Evolutionary conservation across 108 stramenopile genomes (phyloP).

Genomic region (Fistulifera solaris): DNA sequence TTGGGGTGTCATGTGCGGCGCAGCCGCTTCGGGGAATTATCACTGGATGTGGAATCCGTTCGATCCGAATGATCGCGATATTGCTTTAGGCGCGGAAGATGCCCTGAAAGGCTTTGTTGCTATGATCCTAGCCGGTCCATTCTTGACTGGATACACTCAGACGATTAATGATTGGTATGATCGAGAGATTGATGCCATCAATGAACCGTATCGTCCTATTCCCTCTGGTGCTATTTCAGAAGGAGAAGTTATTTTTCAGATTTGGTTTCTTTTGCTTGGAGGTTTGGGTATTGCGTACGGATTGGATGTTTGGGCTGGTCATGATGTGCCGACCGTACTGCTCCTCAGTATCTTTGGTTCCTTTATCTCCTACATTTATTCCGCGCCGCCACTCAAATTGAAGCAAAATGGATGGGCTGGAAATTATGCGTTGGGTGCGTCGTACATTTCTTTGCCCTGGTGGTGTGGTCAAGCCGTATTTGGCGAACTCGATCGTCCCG

Average conservation of each 20-base stretch:
- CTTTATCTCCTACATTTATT: conserved; percentile 95
- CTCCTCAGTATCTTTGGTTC: conserved; percentile 81
- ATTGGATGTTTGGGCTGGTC: conserved; percentile 87
- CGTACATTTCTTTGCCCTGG: conserved; percentile 96
- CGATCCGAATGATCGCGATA: conserved; percentile 73
- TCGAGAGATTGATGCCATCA: conserved; percentile 96
- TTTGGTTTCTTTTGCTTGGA: conserved; percentile 85
- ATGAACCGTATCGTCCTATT: conserved; percentile 95
- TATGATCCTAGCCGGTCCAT: conserved; percentile 90
- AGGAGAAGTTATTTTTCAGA: conserved; percentile 85
- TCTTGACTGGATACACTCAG: conserved; percentile 93
- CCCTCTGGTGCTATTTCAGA: conserved; percentile 88
- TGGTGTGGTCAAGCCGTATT: conserved; percentile 97
- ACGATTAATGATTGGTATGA: conserved; percentile 99
- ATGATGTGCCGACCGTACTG: conserved; percentile 79
- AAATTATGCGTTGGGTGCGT: conserved; percentile 90
- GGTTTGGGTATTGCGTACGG: conserved; percentile 87
- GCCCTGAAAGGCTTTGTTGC: conserved; percentile 78
- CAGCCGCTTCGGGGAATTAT: conserved; percentile 90
- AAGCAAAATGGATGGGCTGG: conserved; percentile 96
- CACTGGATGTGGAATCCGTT: conserved; percentile 98
- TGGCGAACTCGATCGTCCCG: conserved; percentile 76
- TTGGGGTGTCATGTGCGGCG: conserved; percentile 91
- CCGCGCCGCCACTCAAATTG: conserved; percentile 91
- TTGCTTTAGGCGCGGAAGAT: conserved; percentile 74